Percentiles rank a stretch among this genome's conserved stretches.
These are phyloP conservation scores for Verticillium albo-atrum DNA, from an alignment of 2,329 filamentous ascomycete genomes.

Conservation along the genomic window DNA sequence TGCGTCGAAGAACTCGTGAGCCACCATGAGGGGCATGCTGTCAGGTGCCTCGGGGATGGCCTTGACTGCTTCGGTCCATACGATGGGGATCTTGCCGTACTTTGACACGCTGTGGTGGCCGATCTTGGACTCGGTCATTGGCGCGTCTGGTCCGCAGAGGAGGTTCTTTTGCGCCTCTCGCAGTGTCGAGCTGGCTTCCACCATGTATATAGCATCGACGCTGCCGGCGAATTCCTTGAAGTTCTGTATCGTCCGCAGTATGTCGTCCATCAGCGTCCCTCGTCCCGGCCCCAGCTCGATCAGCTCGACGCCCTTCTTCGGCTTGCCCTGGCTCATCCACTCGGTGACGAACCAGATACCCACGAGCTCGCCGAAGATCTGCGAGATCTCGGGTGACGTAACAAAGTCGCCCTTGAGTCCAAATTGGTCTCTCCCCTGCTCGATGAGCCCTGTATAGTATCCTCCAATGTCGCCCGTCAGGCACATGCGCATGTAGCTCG, in stretches of 20 bases:
- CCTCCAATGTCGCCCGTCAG: constrained; percentile 85
- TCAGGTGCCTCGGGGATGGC: constrained; percentile 70
- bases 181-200: constrained; percentile 85
- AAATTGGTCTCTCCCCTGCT: constrained; percentile 75
- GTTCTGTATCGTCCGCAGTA: constrained; percentile 81
- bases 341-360: constrained; percentile 95
- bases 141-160: constrained; percentile 68
- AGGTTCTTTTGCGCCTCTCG: constrained; percentile 73
- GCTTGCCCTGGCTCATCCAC: constrained; percentile 87
- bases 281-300: constrained; percentile 93
- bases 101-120: constrained; percentile 74
- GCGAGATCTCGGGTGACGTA: constrained; percentile 95
- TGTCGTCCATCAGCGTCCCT: constrained; percentile 95
- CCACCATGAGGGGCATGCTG: constrained; percentile 86
- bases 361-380: constrained; percentile 91
- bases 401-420: constrained; percentile 93
- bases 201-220: constrained; percentile 85
- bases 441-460: constrained; percentile 80
- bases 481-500: constrained; percentile 98
- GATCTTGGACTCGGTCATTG: constrained; percentile 64
- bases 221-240: constrained; percentile 74
- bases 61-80: constrained; percentile 87
- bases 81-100: constrained; percentile 67
- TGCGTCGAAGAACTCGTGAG: constrained; percentile 98
- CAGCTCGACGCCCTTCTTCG: constrained; percentile 70